Percentiles rank a stretch among this genome's conserved stretches.
These are phyloP conservation scores for Coemansia sp. DNA, from an alignment of 192 early-diverging fungal genomes.

Conservation along the genomic window DNA sequence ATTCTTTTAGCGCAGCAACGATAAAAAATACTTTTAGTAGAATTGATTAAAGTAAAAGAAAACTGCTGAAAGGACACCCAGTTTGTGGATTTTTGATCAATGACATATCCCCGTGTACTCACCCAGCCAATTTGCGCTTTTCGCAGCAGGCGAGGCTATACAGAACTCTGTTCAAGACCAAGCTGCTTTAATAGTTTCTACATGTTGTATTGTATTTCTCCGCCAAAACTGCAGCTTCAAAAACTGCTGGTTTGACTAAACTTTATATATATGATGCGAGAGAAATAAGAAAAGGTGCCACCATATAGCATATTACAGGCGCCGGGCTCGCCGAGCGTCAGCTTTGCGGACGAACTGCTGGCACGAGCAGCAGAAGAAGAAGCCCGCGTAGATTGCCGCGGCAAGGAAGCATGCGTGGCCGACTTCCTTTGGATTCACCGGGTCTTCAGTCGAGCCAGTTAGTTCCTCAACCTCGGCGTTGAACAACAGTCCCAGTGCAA, in stretches of 20 bases:
- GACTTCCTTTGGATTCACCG: conserved; percentile 53
- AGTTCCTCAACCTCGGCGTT: conserved; percentile 52
- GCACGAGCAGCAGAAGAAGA: conserved; percentile 55
- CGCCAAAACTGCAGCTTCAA: no score
- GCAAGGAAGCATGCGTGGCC: conserved; percentile 53
- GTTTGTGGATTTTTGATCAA: no score
- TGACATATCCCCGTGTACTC: no score
- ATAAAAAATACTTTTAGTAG: background rate
- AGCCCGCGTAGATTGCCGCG: conserved; percentile 47
- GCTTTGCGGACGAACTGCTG: conserved; percentile 43
- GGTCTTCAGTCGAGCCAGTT: conserved; percentile 51
- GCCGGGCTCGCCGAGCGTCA: conserved; percentile 43
- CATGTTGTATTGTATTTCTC: no score
- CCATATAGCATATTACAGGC: conserved; percentile 20
- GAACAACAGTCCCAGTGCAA: conserved; percentile 53
- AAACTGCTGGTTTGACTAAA: no score
- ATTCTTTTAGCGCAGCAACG: background rate
- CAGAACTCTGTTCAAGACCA: no score
- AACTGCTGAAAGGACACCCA: no score
- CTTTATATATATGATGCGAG: background rate
- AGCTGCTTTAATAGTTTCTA: no score
- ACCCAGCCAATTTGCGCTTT: no score
- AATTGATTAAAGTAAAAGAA: conserved; percentile 4
- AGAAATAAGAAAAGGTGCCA: background rate
- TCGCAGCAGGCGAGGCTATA: no score